Evolutionary conservation across 139 green algal species (phyloP).

Genomic region (Picochlorum costavermella): DNA sequence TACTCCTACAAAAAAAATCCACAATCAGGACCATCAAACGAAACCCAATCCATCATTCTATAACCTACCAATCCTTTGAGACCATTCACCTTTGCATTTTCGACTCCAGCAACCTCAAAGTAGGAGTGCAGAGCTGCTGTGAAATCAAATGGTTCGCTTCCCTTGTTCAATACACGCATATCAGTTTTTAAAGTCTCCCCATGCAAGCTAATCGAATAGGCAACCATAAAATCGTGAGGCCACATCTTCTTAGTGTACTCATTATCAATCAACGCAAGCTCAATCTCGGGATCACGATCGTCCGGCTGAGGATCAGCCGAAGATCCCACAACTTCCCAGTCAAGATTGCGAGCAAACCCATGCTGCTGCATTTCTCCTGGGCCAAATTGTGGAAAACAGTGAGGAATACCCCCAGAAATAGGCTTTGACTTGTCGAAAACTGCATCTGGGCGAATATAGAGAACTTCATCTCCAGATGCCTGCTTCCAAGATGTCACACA

Average conservation of each 20-base stretch:
- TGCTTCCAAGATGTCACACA: constrained; percentile 84
- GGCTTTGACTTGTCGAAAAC: constrained; percentile 90
- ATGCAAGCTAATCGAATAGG: constrained; percentile 71
- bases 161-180: constrained; percentile 81
- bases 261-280: constrained; percentile 76
- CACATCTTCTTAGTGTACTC: constrained; percentile 91
- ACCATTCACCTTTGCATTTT: constrained; percentile 49
- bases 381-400: constrained; percentile 98
- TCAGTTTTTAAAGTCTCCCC: constrained; percentile 69
- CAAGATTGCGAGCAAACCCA: constrained; percentile 92
- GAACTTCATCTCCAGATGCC: constrained; percentile 75
- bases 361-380: constrained; percentile 89
- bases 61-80: constrained; percentile 53
- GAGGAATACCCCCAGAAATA: constrained; percentile 83
- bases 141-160: constrained; percentile 77
- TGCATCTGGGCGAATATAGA: constrained; percentile 92
- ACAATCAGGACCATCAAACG: too few relatives aligned
- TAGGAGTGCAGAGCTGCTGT: constrained; percentile 93
- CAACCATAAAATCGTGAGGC: constrained; percentile 72
- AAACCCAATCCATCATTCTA: background rate
- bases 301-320: constrained; percentile 86
- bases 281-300: constrained; percentile 67
- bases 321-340: constrained; percentile 74
- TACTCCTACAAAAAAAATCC: constrained; percentile 33
- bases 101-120: constrained; percentile 77